Evolutionary conservation across 176 grass and related monocot species (phyloP).

Genomic region (Oryza glumipatula): DNA sequence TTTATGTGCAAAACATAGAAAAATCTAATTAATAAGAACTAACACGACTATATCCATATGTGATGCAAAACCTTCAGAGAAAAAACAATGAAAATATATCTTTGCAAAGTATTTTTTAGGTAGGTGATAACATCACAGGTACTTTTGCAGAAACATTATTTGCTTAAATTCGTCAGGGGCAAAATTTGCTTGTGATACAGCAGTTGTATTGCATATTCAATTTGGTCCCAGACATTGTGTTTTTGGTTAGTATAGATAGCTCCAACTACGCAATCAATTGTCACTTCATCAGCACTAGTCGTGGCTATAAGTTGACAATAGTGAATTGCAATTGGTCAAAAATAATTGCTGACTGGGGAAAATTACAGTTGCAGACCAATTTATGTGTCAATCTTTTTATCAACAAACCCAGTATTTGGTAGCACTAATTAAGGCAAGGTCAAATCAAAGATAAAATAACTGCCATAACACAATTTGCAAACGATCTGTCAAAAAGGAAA

Average conservation of each 20-base stretch:
- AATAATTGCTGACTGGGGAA: background rate
- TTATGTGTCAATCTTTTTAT: background rate
- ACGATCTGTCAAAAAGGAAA: background rate
- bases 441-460: constrained; percentile 6
- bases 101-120: background rate
- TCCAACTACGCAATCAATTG: background rate
- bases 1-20: background rate
- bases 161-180: constrained; percentile 6
- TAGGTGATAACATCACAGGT: background rate
- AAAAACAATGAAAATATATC: background rate
- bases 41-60: background rate
- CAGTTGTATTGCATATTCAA: background rate
- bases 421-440: background rate
- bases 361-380: background rate
- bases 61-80: background rate
- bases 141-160: constrained; percentile 5
- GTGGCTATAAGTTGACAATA: background rate
- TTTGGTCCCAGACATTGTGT: background rate
- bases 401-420: background rate
- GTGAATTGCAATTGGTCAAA: background rate
- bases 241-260: background rate
- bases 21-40: background rate
- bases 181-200: background rate
- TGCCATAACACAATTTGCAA: background rate
- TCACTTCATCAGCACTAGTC: background rate